Evolutionary conservation across 1,284 basidiomycete species (phyloP), one percentile per base, ranked within the genome.

Genomic region (Chalciporus piperatoides): DNA sequence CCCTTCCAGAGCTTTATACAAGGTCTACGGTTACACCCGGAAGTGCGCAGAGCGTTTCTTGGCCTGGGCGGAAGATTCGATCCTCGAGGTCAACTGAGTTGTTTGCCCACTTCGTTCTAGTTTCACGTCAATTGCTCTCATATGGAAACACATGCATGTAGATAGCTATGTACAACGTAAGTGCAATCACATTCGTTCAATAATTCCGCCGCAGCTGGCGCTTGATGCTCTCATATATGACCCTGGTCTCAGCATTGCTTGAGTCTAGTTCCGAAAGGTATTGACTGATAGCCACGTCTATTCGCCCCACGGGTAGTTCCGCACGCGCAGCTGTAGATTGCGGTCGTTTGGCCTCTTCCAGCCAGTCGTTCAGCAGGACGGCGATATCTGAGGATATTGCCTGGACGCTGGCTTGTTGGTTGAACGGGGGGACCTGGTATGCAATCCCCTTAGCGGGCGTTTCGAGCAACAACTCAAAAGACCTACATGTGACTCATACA

Each of bases 401-500:
- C 60, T 89, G 84, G 2, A 90, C 81, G 51, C 88, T 89, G 30
- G 75, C 73, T 59, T 88, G 84, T 40, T 81, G 80, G 60, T 90
- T 89, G 73, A 90, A 92, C 10, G 90, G 90, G 15, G 90, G 88
- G 19, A 91, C 76, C 88, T 92, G 46, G 33, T 41, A 42, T 24
- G 15, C 24, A 36, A 10, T 25, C 41, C 32, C 24, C 21, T 54
- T 36, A 53, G 48, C 19, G 47, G 46, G 23, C 38, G n/a, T 27
- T 17, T 10, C 12, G 41, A 15, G 27, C 35, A 6, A 32, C 32
- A 28, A 9, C 28, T 32, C 10, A 11, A 14, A 12, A 61, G 9
- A 64, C 77, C 54, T 63, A 90, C 90, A 72, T 91, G 88, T 32
- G 88, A 89, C 60, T 91, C 86, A 55, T 94, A 90, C 76, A 95